Percentiles rank a stretch among this genome's conserved stretches.
Evolutionary conservation across 768 basidiomycete genomes (phyloP).

Genomic region (Glaciozyma martinii): DNA sequence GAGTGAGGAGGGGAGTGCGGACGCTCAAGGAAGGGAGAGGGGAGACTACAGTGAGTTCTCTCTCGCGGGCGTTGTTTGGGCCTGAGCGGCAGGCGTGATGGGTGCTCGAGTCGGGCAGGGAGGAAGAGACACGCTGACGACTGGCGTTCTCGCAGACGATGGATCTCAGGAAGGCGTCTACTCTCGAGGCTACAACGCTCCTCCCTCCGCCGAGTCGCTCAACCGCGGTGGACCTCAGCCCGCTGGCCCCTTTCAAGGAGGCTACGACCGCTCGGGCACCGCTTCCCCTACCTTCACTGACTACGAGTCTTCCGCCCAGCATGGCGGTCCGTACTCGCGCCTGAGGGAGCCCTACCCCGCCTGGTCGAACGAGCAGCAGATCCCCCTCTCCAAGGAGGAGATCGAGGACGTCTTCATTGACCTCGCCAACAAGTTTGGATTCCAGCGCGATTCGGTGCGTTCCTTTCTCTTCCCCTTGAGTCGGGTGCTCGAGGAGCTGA

Average conservation of each 20-base stretch:
- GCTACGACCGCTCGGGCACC: constrained; percentile 5
- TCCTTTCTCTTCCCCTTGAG: no score
- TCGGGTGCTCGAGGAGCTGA: no score
- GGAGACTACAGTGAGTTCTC: background rate
- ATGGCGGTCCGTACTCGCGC: constrained; percentile 37
- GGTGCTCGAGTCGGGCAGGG: background rate
- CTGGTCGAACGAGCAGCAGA: constrained; percentile 83
- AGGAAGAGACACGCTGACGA: background rate
- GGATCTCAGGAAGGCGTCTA: constrained; percentile 26
- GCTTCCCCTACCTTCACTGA: constrained; percentile 26
- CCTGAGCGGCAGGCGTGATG: background rate
- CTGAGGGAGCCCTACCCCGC: constrained; percentile 83
- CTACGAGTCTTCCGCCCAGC: constrained; percentile 16
- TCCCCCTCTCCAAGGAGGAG: constrained; percentile 97
- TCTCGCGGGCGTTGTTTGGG: background rate
- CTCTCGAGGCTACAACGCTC: constrained; percentile 12
- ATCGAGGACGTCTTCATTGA: constrained; percentile 98
- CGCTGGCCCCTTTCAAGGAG: constrained; percentile 15
- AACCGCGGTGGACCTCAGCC: constrained; percentile 7
- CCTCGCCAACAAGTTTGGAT: constrained; percentile 96
- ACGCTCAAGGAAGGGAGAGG: background rate
- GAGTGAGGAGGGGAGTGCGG: background rate
- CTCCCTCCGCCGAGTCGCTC: background rate
- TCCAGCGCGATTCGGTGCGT: constrained; percentile 51
- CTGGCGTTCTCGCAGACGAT: constrained; percentile 5